These are phyloP conservation scores for Arabis alpina DNA, from an alignment of 345 rosid species.

Conservation along the genomic window DNA sequence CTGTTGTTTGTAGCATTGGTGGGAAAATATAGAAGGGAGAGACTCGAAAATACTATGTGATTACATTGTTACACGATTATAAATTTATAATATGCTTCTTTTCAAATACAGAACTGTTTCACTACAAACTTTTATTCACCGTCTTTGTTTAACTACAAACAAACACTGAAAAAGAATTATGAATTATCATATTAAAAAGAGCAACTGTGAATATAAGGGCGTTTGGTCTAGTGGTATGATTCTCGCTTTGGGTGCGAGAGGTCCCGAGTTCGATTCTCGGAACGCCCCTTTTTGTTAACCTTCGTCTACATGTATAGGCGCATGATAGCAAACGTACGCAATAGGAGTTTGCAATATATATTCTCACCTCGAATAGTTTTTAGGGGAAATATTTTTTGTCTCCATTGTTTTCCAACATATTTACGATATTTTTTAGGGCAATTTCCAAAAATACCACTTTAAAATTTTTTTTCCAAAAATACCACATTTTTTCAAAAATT, in stretches of 20 bases:
- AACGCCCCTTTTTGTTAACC: constrained; percentile 53
- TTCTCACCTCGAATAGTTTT: no score
- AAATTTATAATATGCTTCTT: constrained; percentile 29
- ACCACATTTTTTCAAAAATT: no score
- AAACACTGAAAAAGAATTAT: not conserved
- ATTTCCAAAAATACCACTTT: no score
- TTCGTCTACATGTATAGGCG: not conserved
- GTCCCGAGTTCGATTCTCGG: constrained; percentile 83
- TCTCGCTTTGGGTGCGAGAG: constrained; percentile 89
- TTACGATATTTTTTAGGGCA: no score
- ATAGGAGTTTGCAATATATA: no score
- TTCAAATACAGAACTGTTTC: constrained; percentile 18
- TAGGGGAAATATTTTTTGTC: no score
- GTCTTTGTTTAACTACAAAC: constrained; percentile 1
- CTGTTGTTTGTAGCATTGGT: constrained; percentile 46
- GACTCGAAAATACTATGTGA: constrained; percentile 35
- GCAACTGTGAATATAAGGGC: no score
- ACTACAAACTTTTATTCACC: no score
- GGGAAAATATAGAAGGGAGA: constrained; percentile 33
- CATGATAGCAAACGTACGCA: constrained; percentile 7
- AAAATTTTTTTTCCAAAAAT: no score
- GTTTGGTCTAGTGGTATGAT: constrained; percentile 85
- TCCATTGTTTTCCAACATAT: no score
- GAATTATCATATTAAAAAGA: no score
- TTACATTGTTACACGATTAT: constrained; percentile 39